These are phyloP conservation scores for Fusarium robinianum DNA, from an alignment of 2,329 filamentous ascomycete species.

Conservation along the genomic window DNA sequence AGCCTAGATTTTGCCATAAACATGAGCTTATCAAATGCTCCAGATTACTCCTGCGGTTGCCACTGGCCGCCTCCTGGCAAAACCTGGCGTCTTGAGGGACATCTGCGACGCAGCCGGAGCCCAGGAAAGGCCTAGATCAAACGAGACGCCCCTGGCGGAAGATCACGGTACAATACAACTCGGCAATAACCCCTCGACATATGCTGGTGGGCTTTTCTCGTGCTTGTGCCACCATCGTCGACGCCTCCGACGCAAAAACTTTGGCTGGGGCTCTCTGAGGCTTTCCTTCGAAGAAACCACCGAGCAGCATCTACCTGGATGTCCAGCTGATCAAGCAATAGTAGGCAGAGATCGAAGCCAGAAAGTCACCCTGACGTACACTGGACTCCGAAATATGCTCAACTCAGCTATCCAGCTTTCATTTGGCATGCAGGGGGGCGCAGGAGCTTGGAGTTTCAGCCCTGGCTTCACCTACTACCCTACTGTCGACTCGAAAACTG, in stretches of 20 bases:
- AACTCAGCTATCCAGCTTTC: constrained; percentile 3
- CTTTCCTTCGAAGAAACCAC: neutral
- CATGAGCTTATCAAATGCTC: neutral
- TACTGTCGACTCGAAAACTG: constrained; percentile 1
- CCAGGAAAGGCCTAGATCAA: neutral
- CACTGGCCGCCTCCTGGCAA: neutral
- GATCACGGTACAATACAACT: neutral
- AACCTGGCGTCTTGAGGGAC: neutral
- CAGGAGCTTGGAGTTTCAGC: neutral
- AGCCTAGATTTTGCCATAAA: neutral
- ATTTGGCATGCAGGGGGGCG: neutral
- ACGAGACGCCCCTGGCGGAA: neutral
- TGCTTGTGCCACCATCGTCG: neutral
- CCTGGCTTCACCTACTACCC: constrained; percentile 2
- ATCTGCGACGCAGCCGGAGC: neutral
- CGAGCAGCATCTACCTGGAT: constrained; percentile 3
- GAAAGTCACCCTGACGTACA: too few species aligned
- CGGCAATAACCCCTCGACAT: neutral
- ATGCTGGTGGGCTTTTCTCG: neutral
- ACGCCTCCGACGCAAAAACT: neutral
- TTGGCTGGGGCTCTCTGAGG: neutral
- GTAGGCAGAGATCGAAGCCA: neutral
- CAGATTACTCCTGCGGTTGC: neutral
- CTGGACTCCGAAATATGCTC: neutral
- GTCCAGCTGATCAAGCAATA: neutral